Evolutionary conservation across 2,329 filamentous ascomycete genomes (phyloP), one percentile per base, ranked within the genome.

Genomic region (Aquanectria penicillioides): DNA sequence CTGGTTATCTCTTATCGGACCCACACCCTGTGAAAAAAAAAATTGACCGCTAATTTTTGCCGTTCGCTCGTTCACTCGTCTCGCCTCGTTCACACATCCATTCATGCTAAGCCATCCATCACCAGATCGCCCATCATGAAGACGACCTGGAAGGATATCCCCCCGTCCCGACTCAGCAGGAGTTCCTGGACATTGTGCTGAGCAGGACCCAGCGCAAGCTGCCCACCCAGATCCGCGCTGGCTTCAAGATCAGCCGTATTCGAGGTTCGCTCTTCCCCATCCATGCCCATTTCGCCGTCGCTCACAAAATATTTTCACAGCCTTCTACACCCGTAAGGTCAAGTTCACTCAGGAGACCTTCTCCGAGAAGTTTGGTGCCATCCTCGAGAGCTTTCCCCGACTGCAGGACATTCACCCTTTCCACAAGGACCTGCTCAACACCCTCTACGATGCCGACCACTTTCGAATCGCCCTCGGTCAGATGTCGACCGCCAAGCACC

Each of bases 331-430:
- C 40, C 85, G 95, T 76, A 98, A 98, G 80, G 94, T 97, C 84
- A 98, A 98, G 80, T 99, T 93, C 80, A 97, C 95, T 6, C 90
- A 94, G 74, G 95, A 99, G 81, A 98, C 94, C 36, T 97, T 97
- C 78, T 89, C 89, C 66, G 95, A 99, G 77, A 98, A 98, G 80
- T 88, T 99, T 67, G 87, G 88, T 67, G 86, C 89, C 60, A 97
- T 97, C 72, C 88, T 98, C 72, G 92, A 97, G 77, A 92, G 91
- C 70, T 97, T 99, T 73, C 95, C 95, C 53, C 88, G 94, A 57
- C 85, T 99, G 52, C 89, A 93, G 75, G 95, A 99, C 75, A 94
- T 97, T 74, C 94, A 97, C 75, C 94, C 94, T 51, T 97, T 97
- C 83, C 94, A 90, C 87, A 86, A 81, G 81, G 80, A 83, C 71